Percentiles rank a stretch among this genome's conserved stretches.
Evolutionary conservation across 768 basidiomycete species (phyloP).

Genomic region (Psilocybe sp.): DNA sequence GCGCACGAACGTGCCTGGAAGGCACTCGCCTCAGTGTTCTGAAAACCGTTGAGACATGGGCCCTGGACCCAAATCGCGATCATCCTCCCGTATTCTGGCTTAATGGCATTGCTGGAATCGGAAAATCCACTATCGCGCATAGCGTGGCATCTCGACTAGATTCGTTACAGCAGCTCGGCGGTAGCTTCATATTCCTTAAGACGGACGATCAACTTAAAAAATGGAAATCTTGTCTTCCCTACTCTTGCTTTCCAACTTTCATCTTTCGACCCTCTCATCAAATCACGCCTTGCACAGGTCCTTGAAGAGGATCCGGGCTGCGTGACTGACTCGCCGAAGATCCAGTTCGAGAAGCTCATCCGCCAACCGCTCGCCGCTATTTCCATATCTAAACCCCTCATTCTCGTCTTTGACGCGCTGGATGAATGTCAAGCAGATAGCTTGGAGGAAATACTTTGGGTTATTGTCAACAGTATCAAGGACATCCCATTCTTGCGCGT

Average conservation of each 20-base stretch:
- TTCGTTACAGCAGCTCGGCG: not conserved
- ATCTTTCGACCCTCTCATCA: not conserved
- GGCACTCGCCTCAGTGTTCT: too few relatives aligned
- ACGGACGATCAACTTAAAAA: not conserved
- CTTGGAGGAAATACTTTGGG: too few relatives aligned
- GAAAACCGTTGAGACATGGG: too few relatives aligned
- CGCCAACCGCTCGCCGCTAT: too few relatives aligned
- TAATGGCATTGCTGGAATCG: not conserved
- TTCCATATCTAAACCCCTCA: too few relatives aligned
- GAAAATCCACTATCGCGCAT: not conserved
- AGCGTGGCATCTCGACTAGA: not conserved
- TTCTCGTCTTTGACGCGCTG: too few relatives aligned
- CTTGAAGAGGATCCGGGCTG: not conserved
- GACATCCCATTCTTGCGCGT: too few relatives aligned
- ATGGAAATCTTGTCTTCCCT: not conserved
- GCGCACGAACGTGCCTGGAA: too few relatives aligned
- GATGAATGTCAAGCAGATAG: too few relatives aligned
- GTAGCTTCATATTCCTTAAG: not conserved
- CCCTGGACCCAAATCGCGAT: too few relatives aligned
- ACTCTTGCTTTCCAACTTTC: conserved; percentile 1
- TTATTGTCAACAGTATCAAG: too few relatives aligned
- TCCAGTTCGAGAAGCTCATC: not conserved
- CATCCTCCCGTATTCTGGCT: not conserved
- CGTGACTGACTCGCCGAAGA: not conserved
- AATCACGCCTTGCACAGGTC: not conserved